Percentiles rank a stretch among this genome's conserved stretches.
Conservation (phyloP, 2,329 filamentous ascomycete species). For the Parafenestella ontariensis region DNA sequence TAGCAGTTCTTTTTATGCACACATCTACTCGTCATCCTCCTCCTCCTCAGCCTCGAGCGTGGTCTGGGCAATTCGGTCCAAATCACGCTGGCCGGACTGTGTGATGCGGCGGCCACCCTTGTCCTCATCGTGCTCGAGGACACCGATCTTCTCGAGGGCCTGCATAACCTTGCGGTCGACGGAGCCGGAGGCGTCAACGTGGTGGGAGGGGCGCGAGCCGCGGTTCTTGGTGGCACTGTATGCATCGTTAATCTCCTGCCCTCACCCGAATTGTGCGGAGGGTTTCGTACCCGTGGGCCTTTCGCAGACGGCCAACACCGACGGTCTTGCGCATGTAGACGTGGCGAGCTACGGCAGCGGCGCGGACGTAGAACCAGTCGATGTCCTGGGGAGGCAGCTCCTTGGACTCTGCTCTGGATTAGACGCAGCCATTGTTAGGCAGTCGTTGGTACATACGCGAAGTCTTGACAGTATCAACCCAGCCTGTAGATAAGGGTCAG, state of each 20-base stretch:
- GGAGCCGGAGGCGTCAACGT: slow-evolving; percentile 92
- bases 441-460: slow-evolving; percentile 56
- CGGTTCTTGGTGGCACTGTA: slow-evolving; percentile 84
- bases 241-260: slow-evolving; percentile 9
- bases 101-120: slow-evolving; percentile 99
- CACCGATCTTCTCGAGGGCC: slow-evolving; percentile 98
- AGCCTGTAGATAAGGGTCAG: slow-evolving; percentile 72
- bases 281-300: slow-evolving; percentile 74
- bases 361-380: slow-evolving; percentile 93
- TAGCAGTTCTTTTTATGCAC: slow-evolving; percentile 25
- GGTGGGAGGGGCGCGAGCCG: slow-evolving; percentile 86
- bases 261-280: not conserved
- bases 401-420: slow-evolving; percentile 69
- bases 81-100: slow-evolving; percentile 96
- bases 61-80: slow-evolving; percentile 74
- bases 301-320: slow-evolving; percentile 96
- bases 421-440: slow-evolving; percentile 9
- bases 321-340: slow-evolving; percentile 99
- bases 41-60: slow-evolving; percentile 60
- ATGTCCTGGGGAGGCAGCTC: slow-evolving; percentile 98
- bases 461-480: slow-evolving; percentile 99
- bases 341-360: slow-evolving; percentile 94
- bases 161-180: slow-evolving; percentile 98
- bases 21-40: slow-evolving; percentile 51
- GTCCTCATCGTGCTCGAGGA: slow-evolving; percentile 96